Conservation (phyloP, 768 basidiomycete genomes). For the Leccinum fibrillosum region DNA sequence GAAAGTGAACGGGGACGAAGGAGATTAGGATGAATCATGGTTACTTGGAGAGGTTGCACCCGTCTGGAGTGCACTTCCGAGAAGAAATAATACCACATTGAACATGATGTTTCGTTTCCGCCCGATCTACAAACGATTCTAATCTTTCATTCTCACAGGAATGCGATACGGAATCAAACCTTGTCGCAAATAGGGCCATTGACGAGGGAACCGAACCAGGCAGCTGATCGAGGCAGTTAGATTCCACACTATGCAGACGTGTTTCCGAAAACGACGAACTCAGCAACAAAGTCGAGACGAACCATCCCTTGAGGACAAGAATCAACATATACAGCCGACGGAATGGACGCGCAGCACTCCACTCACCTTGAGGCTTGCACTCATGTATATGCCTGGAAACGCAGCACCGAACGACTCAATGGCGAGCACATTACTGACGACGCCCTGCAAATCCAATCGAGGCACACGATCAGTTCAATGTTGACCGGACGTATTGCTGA, state of each 20-base stretch:
- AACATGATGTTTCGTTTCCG: constrained; percentile 27
- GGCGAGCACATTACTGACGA: constrained; percentile 31
- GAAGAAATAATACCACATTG: constrained; percentile 27
- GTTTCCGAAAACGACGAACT: constrained; percentile 13
- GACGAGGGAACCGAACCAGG: constrained; percentile 28
- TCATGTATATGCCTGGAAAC: constrained; percentile 30
- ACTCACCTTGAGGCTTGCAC: constrained; percentile 25
- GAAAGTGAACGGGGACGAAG: background rate
- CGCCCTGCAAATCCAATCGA: constrained; percentile 20
- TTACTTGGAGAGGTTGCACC: constrained; percentile 27
- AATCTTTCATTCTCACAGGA: background rate
- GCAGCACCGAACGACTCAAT: constrained; percentile 34
- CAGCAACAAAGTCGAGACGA: constrained; percentile 28
- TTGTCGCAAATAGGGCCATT: constrained; percentile 34
- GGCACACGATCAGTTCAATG: background rate
- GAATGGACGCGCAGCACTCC: background rate
- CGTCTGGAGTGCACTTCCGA: constrained; percentile 31
- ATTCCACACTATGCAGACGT: background rate
- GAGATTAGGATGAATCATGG: background rate
- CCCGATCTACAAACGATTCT: constrained; percentile 18
- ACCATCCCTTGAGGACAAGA: constrained; percentile 25
- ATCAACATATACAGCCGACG: background rate
- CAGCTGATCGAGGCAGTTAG: constrained; percentile 22
- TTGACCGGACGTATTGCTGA: background rate
- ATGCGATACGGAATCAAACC: constrained; percentile 5